A percentile compares a stretch with the other conserved stretches of the same genome.
These are phyloP conservation scores for Saccharomyces paradoxus DNA, from an alignment of 805 yeast genomes.

Conservation along the genomic window DNA sequence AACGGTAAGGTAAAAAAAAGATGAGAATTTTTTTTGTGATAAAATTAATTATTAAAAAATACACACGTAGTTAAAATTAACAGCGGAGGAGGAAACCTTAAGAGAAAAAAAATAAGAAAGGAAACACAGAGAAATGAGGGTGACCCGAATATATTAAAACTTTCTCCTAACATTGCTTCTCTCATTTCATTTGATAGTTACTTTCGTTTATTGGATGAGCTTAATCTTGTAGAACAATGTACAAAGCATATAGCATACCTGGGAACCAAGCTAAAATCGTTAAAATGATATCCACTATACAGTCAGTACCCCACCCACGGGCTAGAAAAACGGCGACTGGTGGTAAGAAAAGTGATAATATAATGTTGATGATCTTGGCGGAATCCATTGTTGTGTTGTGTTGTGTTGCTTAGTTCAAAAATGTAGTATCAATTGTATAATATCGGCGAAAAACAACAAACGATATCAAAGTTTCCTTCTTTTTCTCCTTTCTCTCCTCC, in stretches of 20 bases:
- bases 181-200: not conserved
- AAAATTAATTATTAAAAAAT: not conserved
- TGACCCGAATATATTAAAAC: not conserved
- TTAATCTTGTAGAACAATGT: constrained; percentile 37
- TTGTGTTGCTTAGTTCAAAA: not conserved
- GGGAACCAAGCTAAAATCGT: constrained; percentile 51
- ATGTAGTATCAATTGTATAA: not conserved
- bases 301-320: constrained; percentile 56
- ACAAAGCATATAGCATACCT: constrained; percentile 69
- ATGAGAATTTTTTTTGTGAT: not conserved
- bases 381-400: constrained; percentile 20
- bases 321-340: constrained; percentile 70
- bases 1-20: not conserved
- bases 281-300: constrained; percentile 55
- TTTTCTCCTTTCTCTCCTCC: not conserved
- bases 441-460: not conserved
- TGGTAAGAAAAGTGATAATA: constrained; percentile 56
- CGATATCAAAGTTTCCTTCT: not conserved
- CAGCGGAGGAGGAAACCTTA: not conserved
- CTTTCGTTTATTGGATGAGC: not conserved
- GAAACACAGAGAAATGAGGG: not conserved
- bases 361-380: constrained; percentile 32
- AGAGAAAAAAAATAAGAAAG: not conserved
- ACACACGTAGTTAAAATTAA: not conserved
- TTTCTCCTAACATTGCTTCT: not conserved